Conservation (phyloP, 2,329 filamentous ascomycete species). For the Didymella keratinophila region DNA sequence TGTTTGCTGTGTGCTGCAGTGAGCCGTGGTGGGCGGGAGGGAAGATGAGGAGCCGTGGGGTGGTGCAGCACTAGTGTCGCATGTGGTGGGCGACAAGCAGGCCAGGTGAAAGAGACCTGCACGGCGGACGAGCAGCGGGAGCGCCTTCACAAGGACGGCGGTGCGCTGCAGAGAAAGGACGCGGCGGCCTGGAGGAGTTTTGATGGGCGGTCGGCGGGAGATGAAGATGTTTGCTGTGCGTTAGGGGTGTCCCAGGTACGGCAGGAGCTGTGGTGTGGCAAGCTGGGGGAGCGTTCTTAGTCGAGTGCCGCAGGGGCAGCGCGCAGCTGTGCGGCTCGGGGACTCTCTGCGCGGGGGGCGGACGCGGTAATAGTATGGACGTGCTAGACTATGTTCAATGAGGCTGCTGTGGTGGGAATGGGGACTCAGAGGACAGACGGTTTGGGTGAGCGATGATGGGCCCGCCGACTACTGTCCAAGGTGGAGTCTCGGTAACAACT, state of each 20-base stretch:
- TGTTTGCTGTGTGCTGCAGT: constrained; percentile 59
- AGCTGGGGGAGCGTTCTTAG: constrained; percentile 14
- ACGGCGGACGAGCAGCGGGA: constrained; percentile 21
- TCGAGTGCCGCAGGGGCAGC: constrained; percentile 28
- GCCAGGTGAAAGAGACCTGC: constrained; percentile 18
- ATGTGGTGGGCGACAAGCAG: constrained; percentile 36
- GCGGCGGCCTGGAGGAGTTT: constrained; percentile 3
- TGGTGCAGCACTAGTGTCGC: constrained; percentile 45
- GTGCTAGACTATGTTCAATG: constrained; percentile 23
- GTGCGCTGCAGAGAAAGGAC: constrained; percentile 12
- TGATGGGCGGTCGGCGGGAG: constrained; percentile 34
- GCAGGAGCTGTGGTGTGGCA: constrained; percentile 26
- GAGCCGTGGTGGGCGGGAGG: constrained; percentile 21
- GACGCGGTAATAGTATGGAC: constrained; percentile 13
- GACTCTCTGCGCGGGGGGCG: constrained; percentile 11
- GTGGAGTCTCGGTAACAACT: constrained; percentile 16
- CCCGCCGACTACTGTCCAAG: background rate
- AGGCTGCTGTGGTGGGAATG: constrained; percentile 23
- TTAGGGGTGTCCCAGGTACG: constrained; percentile 42
- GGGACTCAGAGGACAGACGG: constrained; percentile 11
- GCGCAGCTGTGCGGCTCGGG: constrained; percentile 21
- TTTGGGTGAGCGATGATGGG: constrained; percentile 17
- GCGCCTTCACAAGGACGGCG: background rate
- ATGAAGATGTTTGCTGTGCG: constrained; percentile 45
- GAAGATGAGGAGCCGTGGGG: constrained; percentile 30